Evolutionary conservation across 129 eudicot species (phyloP).

Genomic region (Lactuca sativa): DNA sequence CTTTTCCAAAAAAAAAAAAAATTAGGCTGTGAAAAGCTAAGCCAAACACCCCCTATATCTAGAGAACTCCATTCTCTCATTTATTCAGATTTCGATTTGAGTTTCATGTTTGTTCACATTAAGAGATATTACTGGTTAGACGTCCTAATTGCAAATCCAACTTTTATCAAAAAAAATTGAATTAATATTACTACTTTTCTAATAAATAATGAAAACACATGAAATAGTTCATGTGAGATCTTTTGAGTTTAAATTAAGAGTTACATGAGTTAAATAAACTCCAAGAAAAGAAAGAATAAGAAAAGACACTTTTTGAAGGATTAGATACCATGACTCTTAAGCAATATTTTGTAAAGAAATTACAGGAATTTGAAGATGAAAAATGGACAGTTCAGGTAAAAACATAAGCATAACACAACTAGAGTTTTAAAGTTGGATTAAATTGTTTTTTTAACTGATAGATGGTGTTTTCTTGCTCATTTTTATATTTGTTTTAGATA

Average conservation of each 20-base stretch:
- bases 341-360: slow-evolving; percentile 95
- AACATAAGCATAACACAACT: slow-evolving; percentile 5
- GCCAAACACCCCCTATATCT: too few relatives aligned
- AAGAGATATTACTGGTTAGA: too few relatives aligned
- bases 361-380: slow-evolving; percentile 92
- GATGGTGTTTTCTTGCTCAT: not conserved
- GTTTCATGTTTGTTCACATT: too few relatives aligned
- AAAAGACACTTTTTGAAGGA: slow-evolving; percentile 88
- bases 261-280: slow-evolving; percentile 80
- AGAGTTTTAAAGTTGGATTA: slow-evolving; percentile 2
- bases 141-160: too few relatives aligned
- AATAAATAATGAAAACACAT: too few relatives aligned
- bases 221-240: too few relatives aligned
- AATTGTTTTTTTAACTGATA: not conserved
- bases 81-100: too few relatives aligned
- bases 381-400: slow-evolving; percentile 90
- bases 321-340: slow-evolving; percentile 81
- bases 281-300: slow-evolving; percentile 89
- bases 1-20: too few relatives aligned
- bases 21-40: too few relatives aligned
- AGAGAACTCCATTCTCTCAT: too few relatives aligned
- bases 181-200: too few relatives aligned
- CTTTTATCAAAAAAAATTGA: too few relatives aligned
- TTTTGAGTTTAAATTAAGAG: slow-evolving; percentile 42
- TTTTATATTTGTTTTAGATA: slow-evolving; percentile 48